A percentile compares a stretch with the other conserved stretches of the same genome.
Conservation (phyloP, 352 stramenopile genomes). For the Pythium aquatile region DNA sequence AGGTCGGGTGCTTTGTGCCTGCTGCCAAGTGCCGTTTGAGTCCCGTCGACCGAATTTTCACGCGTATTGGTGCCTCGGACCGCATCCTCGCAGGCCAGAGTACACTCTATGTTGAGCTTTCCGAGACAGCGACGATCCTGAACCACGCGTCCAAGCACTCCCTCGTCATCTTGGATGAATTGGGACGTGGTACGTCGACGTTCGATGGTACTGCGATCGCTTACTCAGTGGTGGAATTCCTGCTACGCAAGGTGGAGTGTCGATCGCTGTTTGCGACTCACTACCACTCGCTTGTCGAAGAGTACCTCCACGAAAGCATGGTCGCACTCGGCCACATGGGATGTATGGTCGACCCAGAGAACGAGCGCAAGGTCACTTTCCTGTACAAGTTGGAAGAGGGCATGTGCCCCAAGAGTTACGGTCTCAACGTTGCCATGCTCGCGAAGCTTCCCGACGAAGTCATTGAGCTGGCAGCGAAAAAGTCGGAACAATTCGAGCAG, state of each 20-base stretch:
- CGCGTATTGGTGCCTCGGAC: slow-evolving; percentile 98
- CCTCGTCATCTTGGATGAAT: slow-evolving; percentile 98
- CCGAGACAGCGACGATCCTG: slow-evolving; percentile 97
- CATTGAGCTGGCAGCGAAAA: slow-evolving; percentile 87
- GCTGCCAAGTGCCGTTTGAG: slow-evolving; percentile 93
- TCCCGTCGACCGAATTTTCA: slow-evolving; percentile 99
- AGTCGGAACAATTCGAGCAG: slow-evolving; percentile 90
- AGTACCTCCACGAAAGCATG: slow-evolving; percentile 60
- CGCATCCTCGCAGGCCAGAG: slow-evolving; percentile 97
- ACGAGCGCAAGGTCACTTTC: slow-evolving; percentile 97
- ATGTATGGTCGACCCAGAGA: slow-evolving; percentile 75
- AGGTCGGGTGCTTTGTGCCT: slow-evolving; percentile 99
- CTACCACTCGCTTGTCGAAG: slow-evolving; percentile 95
- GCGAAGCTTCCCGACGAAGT: slow-evolving; percentile 96
- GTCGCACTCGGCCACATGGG: slow-evolving; percentile 82
- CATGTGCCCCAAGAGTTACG: slow-evolving; percentile 98
- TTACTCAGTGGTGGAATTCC: slow-evolving; percentile 94
- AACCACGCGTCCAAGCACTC: slow-evolving; percentile 94
- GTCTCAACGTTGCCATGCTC: slow-evolving; percentile 98
- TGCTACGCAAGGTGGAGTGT: slow-evolving; percentile 87
- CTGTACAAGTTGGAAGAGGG: slow-evolving; percentile 98
- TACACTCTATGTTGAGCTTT: slow-evolving; percentile 99
- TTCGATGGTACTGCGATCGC: slow-evolving; percentile 98
- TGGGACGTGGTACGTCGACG: slow-evolving; percentile 98
- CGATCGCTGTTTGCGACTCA: slow-evolving; percentile 99